Percentiles rank a stretch among this genome's conserved stretches.
Conservation (phyloP, 495 filamentous ascomycete genomes). For the Aspergillus egyptiacus region DNA sequence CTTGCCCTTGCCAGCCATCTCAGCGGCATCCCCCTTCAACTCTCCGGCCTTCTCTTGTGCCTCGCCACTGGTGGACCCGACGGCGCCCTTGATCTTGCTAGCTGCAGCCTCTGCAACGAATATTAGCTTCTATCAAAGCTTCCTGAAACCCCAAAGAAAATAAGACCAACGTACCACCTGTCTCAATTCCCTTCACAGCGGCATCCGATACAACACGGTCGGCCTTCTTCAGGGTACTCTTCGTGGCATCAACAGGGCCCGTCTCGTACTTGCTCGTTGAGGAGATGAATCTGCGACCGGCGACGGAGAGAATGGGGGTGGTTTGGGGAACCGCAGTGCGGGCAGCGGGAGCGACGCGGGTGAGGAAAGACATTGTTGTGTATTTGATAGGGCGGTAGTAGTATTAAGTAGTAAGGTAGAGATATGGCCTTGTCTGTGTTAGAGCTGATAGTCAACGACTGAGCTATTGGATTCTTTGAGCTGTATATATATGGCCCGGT, state of each 20-base stretch:
- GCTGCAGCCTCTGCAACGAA: constrained; percentile 38
- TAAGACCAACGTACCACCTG: constrained; percentile 41
- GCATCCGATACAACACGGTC: constrained; percentile 49
- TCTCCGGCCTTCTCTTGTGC: constrained; percentile 31
- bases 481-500: background rate
- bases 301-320: constrained; percentile 14
- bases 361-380: constrained; percentile 24
- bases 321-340: constrained; percentile 21
- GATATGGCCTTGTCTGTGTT: too few species aligned
- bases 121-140: constrained; percentile 6
- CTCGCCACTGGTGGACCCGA: constrained; percentile 29
- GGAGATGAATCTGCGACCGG: constrained; percentile 27
- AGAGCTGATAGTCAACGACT: too few species aligned
- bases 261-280: constrained; percentile 25
- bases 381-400: background rate
- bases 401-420: background rate
- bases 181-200: constrained; percentile 57
- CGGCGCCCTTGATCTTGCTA: constrained; percentile 33
- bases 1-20: constrained; percentile 30
- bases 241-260: constrained; percentile 44
- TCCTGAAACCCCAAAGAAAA: background rate
- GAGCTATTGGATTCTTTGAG: too few species aligned
- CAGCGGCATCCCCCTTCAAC: constrained; percentile 37
- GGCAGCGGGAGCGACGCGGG: constrained; percentile 17
- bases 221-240: constrained; percentile 52